Evolutionary conservation across 768 basidiomycete species (phyloP).

Genomic region (Boletus subparvulus): DNA sequence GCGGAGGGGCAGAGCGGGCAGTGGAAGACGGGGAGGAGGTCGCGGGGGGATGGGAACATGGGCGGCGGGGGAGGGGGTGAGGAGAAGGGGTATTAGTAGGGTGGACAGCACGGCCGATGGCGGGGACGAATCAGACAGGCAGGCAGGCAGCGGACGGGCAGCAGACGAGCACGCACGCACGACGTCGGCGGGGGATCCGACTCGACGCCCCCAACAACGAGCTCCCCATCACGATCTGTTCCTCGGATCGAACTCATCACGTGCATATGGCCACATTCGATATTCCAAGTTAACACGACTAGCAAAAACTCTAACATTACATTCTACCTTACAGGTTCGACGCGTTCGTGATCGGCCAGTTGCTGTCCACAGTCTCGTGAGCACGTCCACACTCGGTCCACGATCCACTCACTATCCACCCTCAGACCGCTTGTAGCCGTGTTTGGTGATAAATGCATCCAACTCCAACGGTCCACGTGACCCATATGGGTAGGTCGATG

Average conservation of each 20-base stretch:
- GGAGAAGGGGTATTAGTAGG: conserved; percentile 9
- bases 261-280: conserved; percentile 16
- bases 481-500: conserved; percentile 84
- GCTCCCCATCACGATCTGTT: conserved; percentile 29
- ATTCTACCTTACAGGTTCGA: conserved; percentile 23
- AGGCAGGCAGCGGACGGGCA: conserved; percentile 13
- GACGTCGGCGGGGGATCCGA: conserved; percentile 30
- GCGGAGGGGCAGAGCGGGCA: conserved; percentile 55
- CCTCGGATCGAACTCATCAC: conserved; percentile 31
- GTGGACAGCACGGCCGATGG: conserved; percentile 7
- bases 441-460: conserved; percentile 69
- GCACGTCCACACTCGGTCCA: background rate
- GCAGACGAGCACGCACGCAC: conserved; percentile 12
- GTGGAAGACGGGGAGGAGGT: conserved; percentile 41
- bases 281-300: background rate
- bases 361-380: conserved; percentile 11
- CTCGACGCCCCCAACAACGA: conserved; percentile 22
- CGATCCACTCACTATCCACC: conserved; percentile 62
- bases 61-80: background rate
- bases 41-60: conserved; percentile 25
- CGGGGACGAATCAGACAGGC: conserved; percentile 22
- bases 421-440: conserved; percentile 71
- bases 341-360: conserved; percentile 27
- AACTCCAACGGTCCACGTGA: conserved; percentile 91
- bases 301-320: background rate